Base-by-base conservation (phyloP, 1,139 yeast genomes). In the Debaryomyces sp. region DNA sequence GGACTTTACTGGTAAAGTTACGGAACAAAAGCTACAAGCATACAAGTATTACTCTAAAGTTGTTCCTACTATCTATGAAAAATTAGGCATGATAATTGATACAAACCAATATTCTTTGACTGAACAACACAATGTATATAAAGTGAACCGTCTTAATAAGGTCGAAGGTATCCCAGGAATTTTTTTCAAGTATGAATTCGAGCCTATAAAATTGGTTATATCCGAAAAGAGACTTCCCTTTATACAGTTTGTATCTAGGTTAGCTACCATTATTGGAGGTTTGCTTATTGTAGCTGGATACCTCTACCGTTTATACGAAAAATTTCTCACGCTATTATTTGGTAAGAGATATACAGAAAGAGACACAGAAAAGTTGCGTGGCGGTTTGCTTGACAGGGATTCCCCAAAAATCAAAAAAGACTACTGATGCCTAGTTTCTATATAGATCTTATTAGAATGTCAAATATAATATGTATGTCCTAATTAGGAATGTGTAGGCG, bases 81-180 rank as follows among this genome's bases (percentile, higher is more conserved):
- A 87, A 57, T 71, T 90, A 48, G 96, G 97, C 3, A 74, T 85
- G 10, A 77, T 71, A 23, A 75, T 94, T 12, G 87, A 87, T 50
- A 91, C 99, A 5, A 87, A 87, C 61, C 98, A 92, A 67, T 94
- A 89, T 66, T 85, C 97, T 0, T 80, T 90, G 29, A 84, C 88
- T 9, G 89, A 85, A 59, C 78, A 75, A 44, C 76, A 67, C 52
- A 59, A 51, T 18, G 62, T 50, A 3, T 54, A 59, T 44, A 47
- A 50, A n/a, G 60, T 61, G 23, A 64, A 65, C 46, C 58, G 61
- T 18, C 53, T 56, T 6, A 65, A 64, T 1, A 43, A 47, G 9
- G 70, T 71, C 0, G 60, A 58, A 35, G 77, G 74, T 8, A 63
- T 77, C 2, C 96, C 97, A 2, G 98, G 98, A 0, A 84, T 94